Evolutionary conservation across 805 yeast species (phyloP), one percentile per base, ranked within the genome.

Genomic region (Candida rishiriensis): DNA sequence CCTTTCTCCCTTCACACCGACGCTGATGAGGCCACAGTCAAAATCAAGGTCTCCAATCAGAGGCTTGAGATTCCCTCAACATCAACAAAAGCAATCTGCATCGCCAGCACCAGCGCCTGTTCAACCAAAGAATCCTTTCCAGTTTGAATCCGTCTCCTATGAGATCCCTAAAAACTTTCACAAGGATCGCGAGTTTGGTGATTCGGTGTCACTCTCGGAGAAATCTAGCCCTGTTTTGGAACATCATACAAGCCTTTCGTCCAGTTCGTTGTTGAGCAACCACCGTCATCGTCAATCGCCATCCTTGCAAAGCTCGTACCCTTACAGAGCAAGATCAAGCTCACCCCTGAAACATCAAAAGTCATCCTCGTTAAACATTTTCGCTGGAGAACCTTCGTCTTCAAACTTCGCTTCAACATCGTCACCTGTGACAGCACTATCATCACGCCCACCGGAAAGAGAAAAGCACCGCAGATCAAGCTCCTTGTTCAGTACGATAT

Each of bases 141-240:
- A 63, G 41, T 65, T 59, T 49, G 66, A 65, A 44, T 49, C 65
- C 15, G 43, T 57, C 34, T 43, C 48, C 2, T 65, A 65, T 44
- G 68, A 65, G 35, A 51, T 63, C n/a, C 63, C 68, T 10, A 55
- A 57, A 29, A 52, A 57, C 34, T 57, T 59, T 37, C 63, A 53
- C 38, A 50, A 42, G 36, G 57, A 52, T 35, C 48, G 48, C 39
- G 52, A 46, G 18, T 53, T 48, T 38, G 43, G 46, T 4, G 48
- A 47, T 11, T 43, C 53, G 3, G 43, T 48, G 51, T 53, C 57
- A 2, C 31, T 49, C 8, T 44, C 47, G 14, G 33, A 30, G 13
- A n/a, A 30, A n/a, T 13, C 13, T 9, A n/a, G 3, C 9, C 13
- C 13, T 30, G 33, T 30, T 30, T 12, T n/a, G 14, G 9, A 30